A percentile compares a stretch with the other conserved stretches of the same genome.
Conservation (phyloP, 1,284 basidiomycete genomes). For the Rhodotorula sp. region DNA sequence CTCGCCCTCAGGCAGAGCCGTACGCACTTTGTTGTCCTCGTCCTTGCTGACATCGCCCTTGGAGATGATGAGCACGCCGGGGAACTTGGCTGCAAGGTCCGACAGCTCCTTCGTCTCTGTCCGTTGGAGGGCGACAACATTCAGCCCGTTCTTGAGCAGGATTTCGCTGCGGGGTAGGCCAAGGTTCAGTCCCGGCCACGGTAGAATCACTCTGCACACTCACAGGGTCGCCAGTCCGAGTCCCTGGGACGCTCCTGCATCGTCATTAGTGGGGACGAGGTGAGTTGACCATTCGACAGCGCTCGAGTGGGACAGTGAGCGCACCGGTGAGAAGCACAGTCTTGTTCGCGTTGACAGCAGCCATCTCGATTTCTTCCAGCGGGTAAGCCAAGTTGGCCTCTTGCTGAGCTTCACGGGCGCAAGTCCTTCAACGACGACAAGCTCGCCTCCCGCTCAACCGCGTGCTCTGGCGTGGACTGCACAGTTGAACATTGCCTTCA, state of each 20-base stretch:
- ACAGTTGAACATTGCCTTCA: too few species aligned
- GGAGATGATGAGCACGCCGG: conserved; percentile 41
- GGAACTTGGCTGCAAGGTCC: conserved; percentile 55
- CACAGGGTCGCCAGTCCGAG: conserved; percentile 73
- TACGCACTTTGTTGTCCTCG: conserved; percentile 54
- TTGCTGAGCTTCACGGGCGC: too few species aligned
- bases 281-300: not conserved
- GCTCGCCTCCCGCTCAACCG: too few species aligned
- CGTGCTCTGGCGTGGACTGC: too few species aligned
- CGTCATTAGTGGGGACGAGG: not conserved
- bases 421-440: too few species aligned
- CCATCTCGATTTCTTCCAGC: not conserved
- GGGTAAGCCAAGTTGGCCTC: too few species aligned
- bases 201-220: conserved; percentile 16
- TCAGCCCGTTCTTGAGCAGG: conserved; percentile 52
- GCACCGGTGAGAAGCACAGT: conserved; percentile 34
- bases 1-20: not conserved
- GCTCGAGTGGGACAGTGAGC: not conserved
- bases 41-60: conserved; percentile 62
- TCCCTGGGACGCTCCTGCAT: conserved; percentile 55
- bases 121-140: conserved; percentile 74
- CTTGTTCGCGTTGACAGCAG: not conserved
- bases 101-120: conserved; percentile 63
- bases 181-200: not conserved
- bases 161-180: conserved; percentile 49